Conservation (phyloP, 768 basidiomycete genomes). For the Pisolithus tinctorius region DNA sequence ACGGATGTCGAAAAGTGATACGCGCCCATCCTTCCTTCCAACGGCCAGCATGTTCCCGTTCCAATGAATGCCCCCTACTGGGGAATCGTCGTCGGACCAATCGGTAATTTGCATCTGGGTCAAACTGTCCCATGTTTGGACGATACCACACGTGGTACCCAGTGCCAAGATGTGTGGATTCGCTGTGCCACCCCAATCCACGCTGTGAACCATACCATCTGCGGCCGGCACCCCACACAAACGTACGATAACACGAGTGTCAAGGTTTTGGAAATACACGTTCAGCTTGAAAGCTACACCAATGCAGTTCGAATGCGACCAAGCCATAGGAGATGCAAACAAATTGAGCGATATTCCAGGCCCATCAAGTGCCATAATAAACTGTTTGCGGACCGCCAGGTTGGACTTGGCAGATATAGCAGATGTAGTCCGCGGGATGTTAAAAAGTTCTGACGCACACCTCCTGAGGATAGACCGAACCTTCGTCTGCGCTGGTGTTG, state of each 20-base stretch:
- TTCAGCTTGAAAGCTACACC: slow-evolving; percentile 55
- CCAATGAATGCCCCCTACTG: slow-evolving; percentile 39
- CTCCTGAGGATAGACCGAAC: slow-evolving; percentile 44
- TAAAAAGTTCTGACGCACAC: slow-evolving; percentile 48
- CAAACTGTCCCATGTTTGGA: slow-evolving; percentile 51
- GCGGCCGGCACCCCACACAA: slow-evolving; percentile 35
- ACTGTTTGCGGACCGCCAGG: slow-evolving; percentile 47
- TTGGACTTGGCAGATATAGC: slow-evolving; percentile 53
- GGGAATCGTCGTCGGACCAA: slow-evolving; percentile 30
- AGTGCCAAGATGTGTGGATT: slow-evolving; percentile 41
- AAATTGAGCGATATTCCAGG: slow-evolving; percentile 51
- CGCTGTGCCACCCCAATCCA: slow-evolving; percentile 45
- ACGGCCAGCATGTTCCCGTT: slow-evolving; percentile 30
- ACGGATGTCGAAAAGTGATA: slow-evolving; percentile 34
- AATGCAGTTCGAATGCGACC: slow-evolving; percentile 54
- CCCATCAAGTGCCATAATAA: slow-evolving; percentile 54
- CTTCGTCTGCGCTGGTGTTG: slow-evolving; percentile 29
- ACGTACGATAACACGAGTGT: slow-evolving; percentile 45
- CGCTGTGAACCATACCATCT: slow-evolving; percentile 35
- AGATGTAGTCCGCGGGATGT: slow-evolving; percentile 21
- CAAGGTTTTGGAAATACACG: slow-evolving; percentile 58
- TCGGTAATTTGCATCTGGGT: slow-evolving; percentile 18
- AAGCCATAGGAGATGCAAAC: slow-evolving; percentile 53
- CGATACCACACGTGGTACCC: slow-evolving; percentile 42
- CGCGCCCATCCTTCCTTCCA: slow-evolving; percentile 32